These are phyloP conservation scores for Yamadazyma atlantica DNA, from an alignment of 1,139 yeast species.

Conservation along the genomic window DNA sequence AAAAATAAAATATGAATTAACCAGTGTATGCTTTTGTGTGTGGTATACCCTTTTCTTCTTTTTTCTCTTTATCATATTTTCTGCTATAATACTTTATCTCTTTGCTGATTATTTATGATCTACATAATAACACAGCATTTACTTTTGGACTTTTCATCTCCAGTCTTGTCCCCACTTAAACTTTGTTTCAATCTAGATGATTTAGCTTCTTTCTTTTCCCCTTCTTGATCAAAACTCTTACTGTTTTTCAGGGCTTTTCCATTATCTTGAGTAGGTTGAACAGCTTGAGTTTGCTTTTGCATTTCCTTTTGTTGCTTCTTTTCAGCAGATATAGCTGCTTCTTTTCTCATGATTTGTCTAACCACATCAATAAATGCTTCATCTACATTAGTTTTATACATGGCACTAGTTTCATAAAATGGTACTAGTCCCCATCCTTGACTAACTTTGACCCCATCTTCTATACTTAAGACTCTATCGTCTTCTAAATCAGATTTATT, in stretches of 20 bases:
- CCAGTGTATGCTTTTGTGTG: not conserved
- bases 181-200: slow-evolving; percentile 14
- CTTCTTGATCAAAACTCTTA: slow-evolving; percentile 8
- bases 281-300: slow-evolving; percentile 27
- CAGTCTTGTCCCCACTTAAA: slow-evolving; percentile 13
- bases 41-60: no score
- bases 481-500: slow-evolving; percentile 81
- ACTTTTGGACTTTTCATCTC: slow-evolving; percentile 13
- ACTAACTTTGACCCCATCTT: slow-evolving; percentile 81
- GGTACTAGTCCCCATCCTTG: slow-evolving; percentile 87
- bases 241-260: slow-evolving; percentile 2
- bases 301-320: slow-evolving; percentile 47
- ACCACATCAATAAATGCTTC: slow-evolving; percentile 90
- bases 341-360: slow-evolving; percentile 80
- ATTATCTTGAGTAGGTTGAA: slow-evolving; percentile 2
- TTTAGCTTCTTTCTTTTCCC: slow-evolving; percentile 13
- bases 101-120: not conserved
- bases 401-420: slow-evolving; percentile 92
- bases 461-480: slow-evolving; percentile 73
- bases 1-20: not conserved
- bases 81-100: not conserved
- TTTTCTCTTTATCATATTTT: not conserved
- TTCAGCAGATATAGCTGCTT: slow-evolving; percentile 51
- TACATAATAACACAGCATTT: slow-evolving; percentile 20
- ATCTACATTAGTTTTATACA: slow-evolving; percentile 85